These are phyloP conservation scores for Ustilago xerochloae DNA, from an alignment of 1,284 basidiomycete species.

Conservation along the genomic window DNA sequence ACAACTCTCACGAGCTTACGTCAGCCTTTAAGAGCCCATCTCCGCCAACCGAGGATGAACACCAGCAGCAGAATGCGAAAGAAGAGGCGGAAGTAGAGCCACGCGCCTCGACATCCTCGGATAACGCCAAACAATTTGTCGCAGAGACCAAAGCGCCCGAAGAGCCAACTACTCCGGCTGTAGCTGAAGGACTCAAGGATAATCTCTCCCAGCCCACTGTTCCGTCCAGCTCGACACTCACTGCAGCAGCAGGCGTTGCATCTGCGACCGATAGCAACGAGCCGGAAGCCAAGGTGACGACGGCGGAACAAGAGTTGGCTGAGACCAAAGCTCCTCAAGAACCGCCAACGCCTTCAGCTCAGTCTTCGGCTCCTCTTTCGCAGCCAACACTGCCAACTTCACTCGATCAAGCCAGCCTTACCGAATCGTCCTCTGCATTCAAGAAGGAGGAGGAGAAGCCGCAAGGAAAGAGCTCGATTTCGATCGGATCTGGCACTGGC, in stretches of 20 bases:
- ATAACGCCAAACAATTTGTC: conserved; percentile 36
- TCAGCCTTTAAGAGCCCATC: conserved; percentile 43
- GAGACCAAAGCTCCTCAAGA: conserved; percentile 33
- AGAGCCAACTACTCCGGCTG: conserved; percentile 34
- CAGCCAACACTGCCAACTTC: conserved; percentile 43
- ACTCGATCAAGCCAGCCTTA: conserved; percentile 21
- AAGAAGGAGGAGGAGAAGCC: background rate
- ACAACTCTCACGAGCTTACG: conserved; percentile 49
- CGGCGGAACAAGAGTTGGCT: conserved; percentile 33
- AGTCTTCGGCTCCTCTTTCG: conserved; percentile 10
- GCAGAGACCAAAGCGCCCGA: conserved; percentile 43
- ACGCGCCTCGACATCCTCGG: conserved; percentile 4
- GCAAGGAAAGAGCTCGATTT: conserved; percentile 21
- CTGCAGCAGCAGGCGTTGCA: conserved; percentile 15
- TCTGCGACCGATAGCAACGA: conserved; percentile 3
- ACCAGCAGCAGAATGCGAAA: background rate
- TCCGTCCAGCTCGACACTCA: conserved; percentile 35
- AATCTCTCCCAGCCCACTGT: conserved; percentile 43
- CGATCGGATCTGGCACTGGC: conserved; percentile 33
- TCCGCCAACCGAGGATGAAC: conserved; percentile 23
- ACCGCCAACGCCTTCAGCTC: conserved; percentile 13
- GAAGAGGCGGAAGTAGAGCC: background rate
- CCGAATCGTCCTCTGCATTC: no score
- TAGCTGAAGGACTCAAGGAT: conserved; percentile 13
- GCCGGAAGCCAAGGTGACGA: conserved; percentile 16